These are phyloP conservation scores for Globisporangium nodosum DNA, from an alignment of 352 stramenopile genomes.

Conservation along the genomic window DNA sequence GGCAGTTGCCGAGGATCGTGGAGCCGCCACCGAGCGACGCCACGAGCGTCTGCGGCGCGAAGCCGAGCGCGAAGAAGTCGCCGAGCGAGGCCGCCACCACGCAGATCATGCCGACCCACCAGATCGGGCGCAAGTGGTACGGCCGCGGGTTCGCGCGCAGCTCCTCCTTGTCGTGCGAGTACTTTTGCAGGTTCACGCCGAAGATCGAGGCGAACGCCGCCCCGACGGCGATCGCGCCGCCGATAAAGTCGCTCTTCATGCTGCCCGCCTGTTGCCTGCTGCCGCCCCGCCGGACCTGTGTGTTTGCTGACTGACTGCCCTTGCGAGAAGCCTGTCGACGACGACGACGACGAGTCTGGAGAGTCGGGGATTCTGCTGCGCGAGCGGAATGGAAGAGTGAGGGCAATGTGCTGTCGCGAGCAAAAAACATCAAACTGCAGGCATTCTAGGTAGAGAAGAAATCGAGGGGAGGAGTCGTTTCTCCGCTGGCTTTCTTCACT, in stretches of 20 bases:
- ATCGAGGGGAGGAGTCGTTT: background rate
- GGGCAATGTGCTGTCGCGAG: background rate
- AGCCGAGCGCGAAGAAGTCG: conserved; percentile 84
- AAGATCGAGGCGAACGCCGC: conserved; percentile 85
- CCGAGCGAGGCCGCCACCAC: conserved; percentile 77
- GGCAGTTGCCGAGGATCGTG: conserved; percentile 79
- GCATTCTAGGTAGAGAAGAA: background rate
- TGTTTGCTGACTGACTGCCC: background rate
- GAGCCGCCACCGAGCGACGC: conserved; percentile 75
- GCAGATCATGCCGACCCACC: conserved; percentile 86
- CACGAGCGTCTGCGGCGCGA: conserved; percentile 84
- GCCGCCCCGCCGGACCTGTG: background rate
- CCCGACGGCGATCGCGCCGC: conserved; percentile 68
- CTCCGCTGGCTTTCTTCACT: background rate
- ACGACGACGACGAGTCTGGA: background rate
- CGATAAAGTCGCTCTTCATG: conserved; percentile 75
- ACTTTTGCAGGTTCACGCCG: conserved; percentile 90
- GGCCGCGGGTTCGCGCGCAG: conserved; percentile 54
- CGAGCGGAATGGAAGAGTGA: conserved; percentile 3
- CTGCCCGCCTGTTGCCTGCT: background rate
- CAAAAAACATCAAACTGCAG: too few species aligned
- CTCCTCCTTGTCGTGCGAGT: conserved; percentile 85
- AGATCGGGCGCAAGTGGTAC: conserved; percentile 80
- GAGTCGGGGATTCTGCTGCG: background rate
- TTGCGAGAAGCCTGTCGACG: too few species aligned